Base-by-base conservation (phyloP, 805 yeast genomes). In the Nakazawaea laoshanensis region DNA sequence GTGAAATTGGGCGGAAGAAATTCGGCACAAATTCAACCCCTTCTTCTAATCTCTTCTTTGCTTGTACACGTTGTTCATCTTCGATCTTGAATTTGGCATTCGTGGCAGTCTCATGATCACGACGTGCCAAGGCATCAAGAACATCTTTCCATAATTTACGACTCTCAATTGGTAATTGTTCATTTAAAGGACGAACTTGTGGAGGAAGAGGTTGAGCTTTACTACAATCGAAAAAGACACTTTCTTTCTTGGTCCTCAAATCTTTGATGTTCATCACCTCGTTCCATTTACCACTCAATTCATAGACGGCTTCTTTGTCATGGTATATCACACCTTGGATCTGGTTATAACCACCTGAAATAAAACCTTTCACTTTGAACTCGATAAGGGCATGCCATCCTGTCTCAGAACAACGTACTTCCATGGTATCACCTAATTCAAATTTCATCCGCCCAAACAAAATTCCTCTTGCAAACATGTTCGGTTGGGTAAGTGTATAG, bases 311-410 rank as follows among this genome's bases (percentile, higher is more conserved):
- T 43, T 79, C 74, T 14, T 74, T 75, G 2, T 65, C 56, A 19
- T 63, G 46, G 48, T 69, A 74, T 33, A 88, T 66, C 4, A 53
- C 56, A 33, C 97, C 98, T 44, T 74, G 80, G 42, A 92, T 83
- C 6, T 83, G 83, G 53, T 92, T 94, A 55, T 89, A 92, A 3
- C 89, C 72, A 14, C 98, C 98, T 15, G 88, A 70, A 27, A 92
- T 83, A 51, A 87, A 83, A 1, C 98, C 98, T 56, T 92, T 92
- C 5, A 92, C 83, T 53, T 92, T 88, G 60, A 92, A 92, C 44
- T 92, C 97, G 32, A 92, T 80, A 51, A 81, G 89, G 4, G 89
- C 86, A 35, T 70, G 67, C 39, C 69, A 67, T 10, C 72, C 75
- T 9, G 71, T 75, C 8, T 63, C 55, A 5, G 73, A 67, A 46